Evolutionary conservation across 768 basidiomycete genomes (phyloP).

Genomic region (Podaxis sp.): DNA sequence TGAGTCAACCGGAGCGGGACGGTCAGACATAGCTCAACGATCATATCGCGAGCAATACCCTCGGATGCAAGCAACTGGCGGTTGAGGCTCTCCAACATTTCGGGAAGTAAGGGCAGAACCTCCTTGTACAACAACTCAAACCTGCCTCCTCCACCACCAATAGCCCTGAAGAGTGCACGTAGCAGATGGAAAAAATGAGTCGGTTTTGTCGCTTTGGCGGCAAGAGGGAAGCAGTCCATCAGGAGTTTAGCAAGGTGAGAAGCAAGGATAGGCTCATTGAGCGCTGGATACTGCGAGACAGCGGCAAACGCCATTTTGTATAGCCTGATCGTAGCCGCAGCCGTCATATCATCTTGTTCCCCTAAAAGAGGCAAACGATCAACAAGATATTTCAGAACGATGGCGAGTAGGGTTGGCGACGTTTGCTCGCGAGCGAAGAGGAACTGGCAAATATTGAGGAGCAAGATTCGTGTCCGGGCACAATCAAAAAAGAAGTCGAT

Average conservation of each 20-base stretch:
- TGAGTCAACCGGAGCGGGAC: conserved; percentile 95
- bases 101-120: conserved; percentile 91
- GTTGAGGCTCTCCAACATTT: conserved; percentile 94
- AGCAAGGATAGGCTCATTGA: conserved; percentile 91
- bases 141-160: conserved; percentile 86
- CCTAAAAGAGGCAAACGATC: conserved; percentile 79
- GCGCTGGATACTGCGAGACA: conserved; percentile 62
- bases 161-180: conserved; percentile 87
- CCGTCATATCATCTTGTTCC: conserved; percentile 76
- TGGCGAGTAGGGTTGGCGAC: conserved; percentile 80
- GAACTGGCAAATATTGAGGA: conserved; percentile 81
- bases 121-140: conserved; percentile 96
- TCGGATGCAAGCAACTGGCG: conserved; percentile 84
- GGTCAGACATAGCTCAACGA: conserved; percentile 95
- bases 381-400: conserved; percentile 83
- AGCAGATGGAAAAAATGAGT: conserved; percentile 91
- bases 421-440: conserved; percentile 76
- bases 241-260: conserved; percentile 89
- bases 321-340: conserved; percentile 80
- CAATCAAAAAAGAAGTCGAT: conserved; percentile 88
- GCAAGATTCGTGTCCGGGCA: conserved; percentile 67
- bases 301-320: conserved; percentile 96
- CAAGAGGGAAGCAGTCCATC: conserved; percentile 94
- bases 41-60: conserved; percentile 81
- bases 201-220: conserved; percentile 87